phyloP scores from a whole-genome alignment of 805 yeast genomes.

The Starmerella etchellsii region DNA sequence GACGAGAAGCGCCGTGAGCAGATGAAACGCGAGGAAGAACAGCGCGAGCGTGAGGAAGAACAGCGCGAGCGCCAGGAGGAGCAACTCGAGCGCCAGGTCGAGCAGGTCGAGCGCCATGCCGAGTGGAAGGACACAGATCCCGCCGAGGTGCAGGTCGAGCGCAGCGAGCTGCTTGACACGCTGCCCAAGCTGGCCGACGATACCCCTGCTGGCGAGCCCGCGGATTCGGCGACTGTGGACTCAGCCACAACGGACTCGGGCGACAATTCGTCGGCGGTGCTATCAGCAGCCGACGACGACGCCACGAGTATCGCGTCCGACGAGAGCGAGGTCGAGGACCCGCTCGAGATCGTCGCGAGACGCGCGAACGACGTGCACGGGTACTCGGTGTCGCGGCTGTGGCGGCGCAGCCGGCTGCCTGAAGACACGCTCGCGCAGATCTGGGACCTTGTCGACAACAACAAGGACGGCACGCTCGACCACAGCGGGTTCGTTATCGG shows the following conservation, averaged over 20 bases:
- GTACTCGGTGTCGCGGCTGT: constrained; percentile 58
- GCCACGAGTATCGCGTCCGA: background rate
- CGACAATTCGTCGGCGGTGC: too few species aligned
- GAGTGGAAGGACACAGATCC: background rate
- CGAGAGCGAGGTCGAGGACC: constrained; percentile 9
- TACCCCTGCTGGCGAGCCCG: background rate
- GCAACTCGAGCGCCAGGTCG: background rate
- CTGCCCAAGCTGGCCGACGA: background rate
- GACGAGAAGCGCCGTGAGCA: background rate
- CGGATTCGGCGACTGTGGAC: background rate
- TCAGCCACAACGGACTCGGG: too few species aligned
- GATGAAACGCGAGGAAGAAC: background rate
- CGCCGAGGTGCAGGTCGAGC: background rate
- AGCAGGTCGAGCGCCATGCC: background rate
- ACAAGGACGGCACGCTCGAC: constrained; percentile 57
- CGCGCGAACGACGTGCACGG: constrained; percentile 35
- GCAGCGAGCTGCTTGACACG: background rate
- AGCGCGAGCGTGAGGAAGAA: background rate
- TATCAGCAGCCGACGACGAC: background rate
- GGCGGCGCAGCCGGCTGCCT: constrained; percentile 68
- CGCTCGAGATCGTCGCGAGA: constrained; percentile 24
- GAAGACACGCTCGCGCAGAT: constrained; percentile 45
- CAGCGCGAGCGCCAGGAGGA: background rate
- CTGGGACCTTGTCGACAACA: constrained; percentile 51
- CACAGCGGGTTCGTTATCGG: constrained; percentile 85